Conservation (phyloP, 1,284 basidiomycete species). For the Cryptococcus sp. region DNA sequence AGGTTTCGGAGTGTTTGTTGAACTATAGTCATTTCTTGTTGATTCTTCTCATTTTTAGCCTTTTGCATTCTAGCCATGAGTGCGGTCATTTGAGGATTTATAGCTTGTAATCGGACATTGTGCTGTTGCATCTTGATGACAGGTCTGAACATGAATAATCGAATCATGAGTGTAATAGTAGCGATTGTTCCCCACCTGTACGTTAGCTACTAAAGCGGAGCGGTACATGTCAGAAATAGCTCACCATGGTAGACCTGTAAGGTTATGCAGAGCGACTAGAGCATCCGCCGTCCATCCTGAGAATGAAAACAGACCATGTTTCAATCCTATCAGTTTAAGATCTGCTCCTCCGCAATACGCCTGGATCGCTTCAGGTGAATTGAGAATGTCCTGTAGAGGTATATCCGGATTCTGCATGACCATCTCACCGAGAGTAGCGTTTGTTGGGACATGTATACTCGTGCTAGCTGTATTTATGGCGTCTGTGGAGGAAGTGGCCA, state of each 20-base stretch:
- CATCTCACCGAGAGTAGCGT: slow-evolving; percentile 41
- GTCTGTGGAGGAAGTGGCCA: not conserved
- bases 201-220: not conserved
- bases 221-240: slow-evolving; percentile 1
- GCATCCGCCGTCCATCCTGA: slow-evolving; percentile 61
- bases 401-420: slow-evolving; percentile 31
- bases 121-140: slow-evolving; percentile 63
- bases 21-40: slow-evolving; percentile 55
- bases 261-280: slow-evolving; percentile 69
- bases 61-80: slow-evolving; percentile 56
- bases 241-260: slow-evolving; percentile 70
- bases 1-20: slow-evolving; percentile 60
- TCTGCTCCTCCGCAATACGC: slow-evolving; percentile 65
- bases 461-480: not conserved
- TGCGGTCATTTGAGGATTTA: slow-evolving; percentile 57
- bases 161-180: slow-evolving; percentile 64
- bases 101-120: slow-evolving; percentile 64
- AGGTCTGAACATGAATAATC: slow-evolving; percentile 65
- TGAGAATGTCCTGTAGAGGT: slow-evolving; percentile 38
- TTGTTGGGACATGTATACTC: slow-evolving; percentile 8
- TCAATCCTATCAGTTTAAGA: slow-evolving; percentile 68
- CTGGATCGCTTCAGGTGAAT: slow-evolving; percentile 44
- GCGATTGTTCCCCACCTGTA: slow-evolving; percentile 69
- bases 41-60: slow-evolving; percentile 53
- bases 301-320: slow-evolving; percentile 54